Percentiles rank a stretch among this genome's conserved stretches.
Conservation (phyloP, 2,329 filamentous ascomycete species). For the Penicillium brasilianum region DNA sequence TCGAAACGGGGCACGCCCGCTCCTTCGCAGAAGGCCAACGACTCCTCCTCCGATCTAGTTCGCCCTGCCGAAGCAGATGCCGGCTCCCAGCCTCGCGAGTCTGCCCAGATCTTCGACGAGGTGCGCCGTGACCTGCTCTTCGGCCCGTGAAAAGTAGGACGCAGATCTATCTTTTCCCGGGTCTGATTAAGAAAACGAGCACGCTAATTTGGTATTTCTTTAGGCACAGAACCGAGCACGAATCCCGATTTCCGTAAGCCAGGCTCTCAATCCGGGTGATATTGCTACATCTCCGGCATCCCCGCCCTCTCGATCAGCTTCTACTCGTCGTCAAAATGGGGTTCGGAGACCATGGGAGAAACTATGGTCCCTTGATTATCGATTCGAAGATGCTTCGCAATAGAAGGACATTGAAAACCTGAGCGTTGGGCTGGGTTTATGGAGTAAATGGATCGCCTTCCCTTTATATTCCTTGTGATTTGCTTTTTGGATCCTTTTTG, state of each 20-base stretch:
- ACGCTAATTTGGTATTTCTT: slow-evolving; percentile 12
- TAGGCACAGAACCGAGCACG: slow-evolving; percentile 3
- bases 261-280: slow-evolving; percentile 5
- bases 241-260: slow-evolving; percentile 6
- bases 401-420: slow-evolving; percentile 10
- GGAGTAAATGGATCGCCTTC: slow-evolving; percentile 4
- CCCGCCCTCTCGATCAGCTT: slow-evolving; percentile 35
- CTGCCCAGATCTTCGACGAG: slow-evolving; percentile 52
- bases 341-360: slow-evolving; percentile 49
- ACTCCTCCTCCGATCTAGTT: slow-evolving; percentile 44
- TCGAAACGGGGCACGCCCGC: slow-evolving; percentile 71
- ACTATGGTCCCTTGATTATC: slow-evolving; percentile 51
- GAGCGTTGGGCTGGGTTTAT: slow-evolving; percentile 5
- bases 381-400: slow-evolving; percentile 36
- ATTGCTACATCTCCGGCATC: slow-evolving; percentile 25
- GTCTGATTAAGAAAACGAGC: slow-evolving; percentile 11
- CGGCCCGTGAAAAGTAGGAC: slow-evolving; percentile 46
- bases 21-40: slow-evolving; percentile 38
- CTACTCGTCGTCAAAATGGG: slow-evolving; percentile 27
- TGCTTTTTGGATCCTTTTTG: slow-evolving; percentile 14
- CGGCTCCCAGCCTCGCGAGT: slow-evolving; percentile 42
- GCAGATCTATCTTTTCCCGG: slow-evolving; percentile 30
- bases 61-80: slow-evolving; percentile 44
- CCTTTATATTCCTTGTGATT: slow-evolving; percentile 11
- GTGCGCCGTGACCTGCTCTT: slow-evolving; percentile 55